Percentiles rank a stretch among this genome's conserved stretches.
phyloP scores from a whole-genome alignment of 2,329 filamentous ascomycete genomes.

The Exserohilum rostratum region DNA sequence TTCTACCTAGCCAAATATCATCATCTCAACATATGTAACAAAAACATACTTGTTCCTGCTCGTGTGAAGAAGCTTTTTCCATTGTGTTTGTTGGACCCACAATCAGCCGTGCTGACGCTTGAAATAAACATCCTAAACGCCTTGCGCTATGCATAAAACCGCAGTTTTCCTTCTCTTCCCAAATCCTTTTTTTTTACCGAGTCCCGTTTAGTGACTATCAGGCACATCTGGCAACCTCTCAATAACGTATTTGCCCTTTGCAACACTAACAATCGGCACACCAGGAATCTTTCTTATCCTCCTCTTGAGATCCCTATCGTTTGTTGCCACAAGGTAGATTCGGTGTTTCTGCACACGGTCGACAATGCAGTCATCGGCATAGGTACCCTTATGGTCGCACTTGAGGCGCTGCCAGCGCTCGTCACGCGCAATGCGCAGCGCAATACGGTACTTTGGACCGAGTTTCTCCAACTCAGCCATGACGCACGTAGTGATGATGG shows the following conservation, averaged over 20 bases:
- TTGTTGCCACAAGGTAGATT: constrained; percentile 53
- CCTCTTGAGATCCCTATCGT: constrained; percentile 71
- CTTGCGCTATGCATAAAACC: constrained; percentile 14
- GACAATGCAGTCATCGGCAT: constrained; percentile 72
- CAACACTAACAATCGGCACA: constrained; percentile 79
- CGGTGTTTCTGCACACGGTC: constrained; percentile 54
- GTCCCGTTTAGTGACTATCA: constrained; percentile 54
- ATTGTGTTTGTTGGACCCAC: not conserved
- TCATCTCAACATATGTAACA: too few species aligned
- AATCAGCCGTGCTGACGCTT: not conserved
- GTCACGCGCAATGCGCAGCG: constrained; percentile 83
- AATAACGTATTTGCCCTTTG: constrained; percentile 90
- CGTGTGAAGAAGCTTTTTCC: not conserved
- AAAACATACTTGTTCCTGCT: too few species aligned
- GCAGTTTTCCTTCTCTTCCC: not conserved
- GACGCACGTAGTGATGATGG: constrained; percentile 80
- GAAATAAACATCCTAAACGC: constrained; percentile 5
- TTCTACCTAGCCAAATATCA: too few species aligned
- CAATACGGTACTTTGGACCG: constrained; percentile 82
- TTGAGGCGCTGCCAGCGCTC: constrained; percentile 84
- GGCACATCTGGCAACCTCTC: constrained; percentile 87
- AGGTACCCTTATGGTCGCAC: constrained; percentile 89
- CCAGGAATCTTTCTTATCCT: constrained; percentile 82
- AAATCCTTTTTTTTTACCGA: not conserved
- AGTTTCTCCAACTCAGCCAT: constrained; percentile 87